Base-by-base conservation (phyloP, 352 stramenopile genomes). In the Blastocystis sp. region DNA sequence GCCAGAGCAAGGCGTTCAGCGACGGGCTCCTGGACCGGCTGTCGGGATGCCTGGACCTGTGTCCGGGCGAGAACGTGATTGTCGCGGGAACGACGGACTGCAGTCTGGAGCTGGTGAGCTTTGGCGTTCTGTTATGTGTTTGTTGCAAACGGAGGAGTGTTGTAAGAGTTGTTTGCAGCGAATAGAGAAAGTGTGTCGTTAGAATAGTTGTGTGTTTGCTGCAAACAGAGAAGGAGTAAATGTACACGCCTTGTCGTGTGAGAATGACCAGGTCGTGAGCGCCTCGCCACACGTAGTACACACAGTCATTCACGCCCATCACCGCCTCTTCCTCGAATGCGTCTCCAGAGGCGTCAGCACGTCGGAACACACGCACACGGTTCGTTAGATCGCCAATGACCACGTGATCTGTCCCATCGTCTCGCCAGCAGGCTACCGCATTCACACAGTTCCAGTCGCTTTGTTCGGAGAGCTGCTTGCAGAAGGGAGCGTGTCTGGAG, bases 221-320 rank as follows among this genome's bases (percentile, higher is more conserved):
- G 28, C 28, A 34, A 34, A 34, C 28, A 34, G 28, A 34, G 28
- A 34, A 34, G 28, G 28, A 34, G 28, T 57, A 84, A 10, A 84
- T 11, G 69, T 84, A 84, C 2, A 84, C 66, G 40, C 74, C 74
- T 70, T 63, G 34, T 52, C 57, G 52, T 38, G 74, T 84, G n/a
- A 34, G 24, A 2, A 84, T 34, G 21, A 84, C 42, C 3, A 84
- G 43, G n/a, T 34, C 7, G n/a, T 64, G 21, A 21, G 38, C 19
- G 3, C 68, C 17, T 14, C 10, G 4, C 28, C 48, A 28, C 24
- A 68, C 24, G 21, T 21, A 38, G 52, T 57, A 84, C 3, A 84
- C 60, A 42, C 74, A 68, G 48, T 84, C 74, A 43, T 84, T 84
- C 74, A 84, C 40, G 3, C 2, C 60, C 11, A 68, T 28, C 28